A percentile compares a stretch with the other conserved stretches of the same genome.
Conservation (phyloP, 352 stramenopile species). For the Pythium vanterpoolii region DNA sequence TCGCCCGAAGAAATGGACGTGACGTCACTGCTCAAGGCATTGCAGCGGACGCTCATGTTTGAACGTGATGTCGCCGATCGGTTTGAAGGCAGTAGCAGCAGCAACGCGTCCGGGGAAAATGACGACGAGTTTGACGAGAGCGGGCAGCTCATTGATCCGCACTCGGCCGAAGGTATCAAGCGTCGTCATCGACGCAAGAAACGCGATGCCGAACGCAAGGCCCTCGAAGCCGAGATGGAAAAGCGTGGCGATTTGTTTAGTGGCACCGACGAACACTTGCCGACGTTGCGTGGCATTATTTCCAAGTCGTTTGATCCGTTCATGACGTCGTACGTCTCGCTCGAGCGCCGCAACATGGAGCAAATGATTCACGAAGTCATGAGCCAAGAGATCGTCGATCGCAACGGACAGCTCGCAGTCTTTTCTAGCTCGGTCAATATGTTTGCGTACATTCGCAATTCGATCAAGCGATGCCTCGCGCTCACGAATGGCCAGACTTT, state of each 20-base stretch:
- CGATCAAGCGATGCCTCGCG: constrained; percentile 95
- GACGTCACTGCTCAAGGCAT: constrained; percentile 58
- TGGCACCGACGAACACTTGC: constrained; percentile 42
- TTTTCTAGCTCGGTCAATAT: constrained; percentile 97
- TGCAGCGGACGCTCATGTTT: constrained; percentile 79
- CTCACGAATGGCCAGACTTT: constrained; percentile 98
- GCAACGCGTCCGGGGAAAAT: constrained; percentile 32
- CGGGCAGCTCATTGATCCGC: constrained; percentile 64
- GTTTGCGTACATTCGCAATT: constrained; percentile 99
- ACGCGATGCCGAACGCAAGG: constrained; percentile 59
- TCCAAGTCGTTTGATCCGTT: constrained; percentile 96
- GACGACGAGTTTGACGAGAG: constrained; percentile 72
- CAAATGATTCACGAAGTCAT: constrained; percentile 90
- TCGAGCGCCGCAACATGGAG: constrained; percentile 96
- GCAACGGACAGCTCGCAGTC: constrained; percentile 92
- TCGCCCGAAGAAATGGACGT: constrained; percentile 78
- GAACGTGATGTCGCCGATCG: constrained; percentile 65
- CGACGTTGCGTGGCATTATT: constrained; percentile 79
- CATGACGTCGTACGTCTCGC: constrained; percentile 96
- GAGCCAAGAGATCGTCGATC: constrained; percentile 92
- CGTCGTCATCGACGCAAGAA: constrained; percentile 76
- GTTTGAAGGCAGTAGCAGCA: constrained; percentile 50
- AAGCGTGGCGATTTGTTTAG: constrained; percentile 46
- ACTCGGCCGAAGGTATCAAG: constrained; percentile 74
- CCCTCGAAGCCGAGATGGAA: constrained; percentile 58